A percentile compares a stretch with the other conserved stretches of the same genome.
Conservation (phyloP, 2,329 filamentous ascomycete species). For the Lasiodiplodia citricola region DNA sequence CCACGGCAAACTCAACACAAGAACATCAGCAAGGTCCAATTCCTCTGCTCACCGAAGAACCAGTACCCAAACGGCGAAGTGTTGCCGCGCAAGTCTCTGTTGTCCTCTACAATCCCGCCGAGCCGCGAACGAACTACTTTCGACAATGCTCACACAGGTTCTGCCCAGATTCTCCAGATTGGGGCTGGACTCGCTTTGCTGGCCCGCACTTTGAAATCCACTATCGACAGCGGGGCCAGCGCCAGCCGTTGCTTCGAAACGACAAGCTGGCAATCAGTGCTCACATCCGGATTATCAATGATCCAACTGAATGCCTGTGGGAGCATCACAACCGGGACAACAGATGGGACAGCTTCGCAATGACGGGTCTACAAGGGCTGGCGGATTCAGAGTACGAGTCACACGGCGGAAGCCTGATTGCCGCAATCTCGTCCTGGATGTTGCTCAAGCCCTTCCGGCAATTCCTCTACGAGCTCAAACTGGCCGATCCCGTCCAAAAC, state of each 20-base stretch:
- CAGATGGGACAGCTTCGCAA: conserved; percentile 61
- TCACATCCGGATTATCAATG: conserved; percentile 65
- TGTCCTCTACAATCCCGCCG: conserved; percentile 67
- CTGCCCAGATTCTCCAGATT: conserved; percentile 62
- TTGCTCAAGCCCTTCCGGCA: conserved; percentile 64
- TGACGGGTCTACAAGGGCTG: conserved; percentile 59
- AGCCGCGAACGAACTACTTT: conserved; percentile 63
- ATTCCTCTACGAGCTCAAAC: conserved; percentile 57
- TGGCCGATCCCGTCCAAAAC: conserved; percentile 53
- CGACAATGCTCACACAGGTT: conserved; percentile 65
- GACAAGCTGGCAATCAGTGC: conserved; percentile 67
- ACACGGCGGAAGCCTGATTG: conserved; percentile 52
- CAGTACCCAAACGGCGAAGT: conserved; percentile 47
- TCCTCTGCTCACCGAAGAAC: conserved; percentile 41
- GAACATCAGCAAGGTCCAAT: conserved; percentile 42
- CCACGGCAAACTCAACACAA: background rate
- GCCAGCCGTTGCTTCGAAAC: conserved; percentile 63
- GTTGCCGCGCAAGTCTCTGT: conserved; percentile 66
- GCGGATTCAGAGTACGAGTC: conserved; percentile 22
- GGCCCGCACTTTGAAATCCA: conserved; percentile 64
- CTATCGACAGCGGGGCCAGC: conserved; percentile 61
- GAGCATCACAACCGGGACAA: conserved; percentile 62
- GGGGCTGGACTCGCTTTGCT: conserved; percentile 68
- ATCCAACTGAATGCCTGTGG: conserved; percentile 66
- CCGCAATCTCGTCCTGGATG: conserved; percentile 63